These are phyloP conservation scores for Picochlorum sp. DNA, from an alignment of 139 green algal species.

Conservation along the genomic window DNA sequence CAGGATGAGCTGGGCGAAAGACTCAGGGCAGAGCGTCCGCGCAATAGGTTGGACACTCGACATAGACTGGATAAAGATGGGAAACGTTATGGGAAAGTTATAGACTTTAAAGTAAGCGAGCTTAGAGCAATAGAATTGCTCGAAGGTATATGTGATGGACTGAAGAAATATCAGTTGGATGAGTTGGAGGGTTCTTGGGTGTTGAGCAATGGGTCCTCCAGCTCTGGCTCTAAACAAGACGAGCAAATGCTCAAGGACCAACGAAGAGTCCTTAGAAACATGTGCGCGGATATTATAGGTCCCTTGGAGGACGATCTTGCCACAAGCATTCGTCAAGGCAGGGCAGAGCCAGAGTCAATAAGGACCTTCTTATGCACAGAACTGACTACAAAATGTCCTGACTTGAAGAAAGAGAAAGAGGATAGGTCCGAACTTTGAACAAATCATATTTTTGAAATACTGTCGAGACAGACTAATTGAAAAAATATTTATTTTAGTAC, in stretches of 20 bases:
- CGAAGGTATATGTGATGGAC: conserved; percentile 45
- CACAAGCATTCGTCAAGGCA: conserved; percentile 23
- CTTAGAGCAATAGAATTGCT: conserved; percentile 55
- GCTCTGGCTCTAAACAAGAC: not conserved
- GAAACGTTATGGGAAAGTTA: conserved; percentile 70
- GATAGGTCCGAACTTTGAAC: too few relatives aligned
- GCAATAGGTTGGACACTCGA: conserved; percentile 71
- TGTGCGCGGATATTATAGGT: conserved; percentile 2
- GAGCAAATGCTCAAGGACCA: not conserved
- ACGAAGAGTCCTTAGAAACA: not conserved
- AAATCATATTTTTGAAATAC: too few relatives aligned
- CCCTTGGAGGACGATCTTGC: conserved; percentile 41
- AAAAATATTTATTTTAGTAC: too few relatives aligned
- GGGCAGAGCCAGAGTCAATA: not conserved
- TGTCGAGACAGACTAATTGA: too few relatives aligned
- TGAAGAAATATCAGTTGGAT: conserved; percentile 45
- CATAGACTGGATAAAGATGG: conserved; percentile 68
- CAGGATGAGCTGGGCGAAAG: conserved; percentile 34
- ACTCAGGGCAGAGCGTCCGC: conserved; percentile 39
- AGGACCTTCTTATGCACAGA: not conserved
- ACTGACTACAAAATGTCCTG: not conserved
- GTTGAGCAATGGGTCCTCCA: not conserved
- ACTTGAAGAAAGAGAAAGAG: not conserved
- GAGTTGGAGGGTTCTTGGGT: too few relatives aligned
- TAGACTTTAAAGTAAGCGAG: conserved; percentile 64